Evolutionary conservation across 2,329 filamentous ascomycete species (phyloP).

Genomic region (Pyrenophora tritici-repentis): DNA sequence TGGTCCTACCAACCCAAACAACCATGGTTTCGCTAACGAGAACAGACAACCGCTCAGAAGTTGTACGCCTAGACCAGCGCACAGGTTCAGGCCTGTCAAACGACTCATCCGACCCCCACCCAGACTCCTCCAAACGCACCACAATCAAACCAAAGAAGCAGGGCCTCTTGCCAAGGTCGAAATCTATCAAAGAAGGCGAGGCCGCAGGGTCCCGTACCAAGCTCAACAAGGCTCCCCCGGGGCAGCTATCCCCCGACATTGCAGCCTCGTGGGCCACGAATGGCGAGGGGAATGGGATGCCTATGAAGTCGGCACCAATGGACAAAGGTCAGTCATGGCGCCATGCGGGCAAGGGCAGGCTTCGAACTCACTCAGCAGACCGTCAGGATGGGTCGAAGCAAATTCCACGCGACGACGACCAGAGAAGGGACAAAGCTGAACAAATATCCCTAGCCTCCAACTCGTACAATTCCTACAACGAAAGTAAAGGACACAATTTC

Average conservation of each 20-base stretch:
- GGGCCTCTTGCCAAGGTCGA: conserved; percentile 48
- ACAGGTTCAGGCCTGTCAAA: conserved; percentile 39
- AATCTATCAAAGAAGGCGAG: conserved; percentile 53
- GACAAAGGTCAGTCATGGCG: conserved; percentile 70
- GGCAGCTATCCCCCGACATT: conserved; percentile 37
- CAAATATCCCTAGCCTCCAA: conserved; percentile 49
- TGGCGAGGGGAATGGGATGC: conserved; percentile 49
- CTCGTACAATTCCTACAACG: conserved; percentile 61
- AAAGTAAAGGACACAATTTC: conserved; percentile 66
- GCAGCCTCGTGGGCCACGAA: conserved; percentile 38
- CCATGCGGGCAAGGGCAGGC: conserved; percentile 63
- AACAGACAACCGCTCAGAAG: conserved; percentile 41
- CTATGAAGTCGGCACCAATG: conserved; percentile 67
- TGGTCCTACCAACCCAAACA: neutral
- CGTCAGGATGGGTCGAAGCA: conserved; percentile 53
- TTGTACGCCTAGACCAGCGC: conserved; percentile 32
- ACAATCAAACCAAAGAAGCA: conserved; percentile 42
- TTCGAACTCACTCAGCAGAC: conserved; percentile 75
- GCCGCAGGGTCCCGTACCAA: conserved; percentile 29
- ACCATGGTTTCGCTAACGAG: conserved; percentile 7
- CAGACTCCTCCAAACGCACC: conserved; percentile 30
- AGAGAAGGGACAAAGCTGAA: conserved; percentile 38
- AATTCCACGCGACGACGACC: conserved; percentile 39
- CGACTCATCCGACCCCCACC: conserved; percentile 26
- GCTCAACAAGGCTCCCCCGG: conserved; percentile 40